Conservation (phyloP, 1,139 yeast genomes). For the Candida albicans region DNA sequence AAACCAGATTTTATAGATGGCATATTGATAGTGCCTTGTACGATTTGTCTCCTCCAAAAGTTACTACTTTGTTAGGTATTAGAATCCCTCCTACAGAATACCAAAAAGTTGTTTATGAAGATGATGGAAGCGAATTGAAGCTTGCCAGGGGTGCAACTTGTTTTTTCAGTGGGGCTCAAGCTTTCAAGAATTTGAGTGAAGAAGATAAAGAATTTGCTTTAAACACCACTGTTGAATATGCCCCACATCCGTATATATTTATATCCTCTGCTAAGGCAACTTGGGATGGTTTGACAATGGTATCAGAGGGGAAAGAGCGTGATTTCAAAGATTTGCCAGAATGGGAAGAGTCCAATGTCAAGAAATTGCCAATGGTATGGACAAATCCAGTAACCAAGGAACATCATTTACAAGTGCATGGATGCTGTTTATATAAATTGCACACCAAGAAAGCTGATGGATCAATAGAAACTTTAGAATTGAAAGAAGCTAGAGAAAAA, state of each 20-base stretch:
- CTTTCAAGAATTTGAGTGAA: slow-evolving; percentile 62
- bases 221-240: slow-evolving; percentile 76
- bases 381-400: slow-evolving; percentile 85
- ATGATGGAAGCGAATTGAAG: slow-evolving; percentile 60
- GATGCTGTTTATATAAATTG: slow-evolving; percentile 75
- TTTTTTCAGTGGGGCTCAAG: slow-evolving; percentile 77
- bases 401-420: slow-evolving; percentile 83
- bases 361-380: slow-evolving; percentile 84
- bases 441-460: slow-evolving; percentile 59
- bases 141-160: slow-evolving; percentile 86
- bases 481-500: slow-evolving; percentile 70
- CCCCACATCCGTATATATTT: slow-evolving; percentile 88
- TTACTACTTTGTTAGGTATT: slow-evolving; percentile 79
- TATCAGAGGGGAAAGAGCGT: slow-evolving; percentile 71
- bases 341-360: slow-evolving; percentile 78
- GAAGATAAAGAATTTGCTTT: slow-evolving; percentile 75
- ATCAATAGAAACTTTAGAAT: slow-evolving; percentile 45
- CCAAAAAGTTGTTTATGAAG: slow-evolving; percentile 58
- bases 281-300: slow-evolving; percentile 83
- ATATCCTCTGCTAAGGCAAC: slow-evolving; percentile 81
- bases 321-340: slow-evolving; percentile 67
- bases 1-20: slow-evolving; percentile 88
- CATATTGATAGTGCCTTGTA: slow-evolving; percentile 89
- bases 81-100: slow-evolving; percentile 65
- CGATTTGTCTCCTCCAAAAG: slow-evolving; percentile 80